Evolutionary conservation across 352 stramenopile genomes (phyloP), one percentile per base, ranked within the genome.

Genomic region (Detonula confervacea): DNA sequence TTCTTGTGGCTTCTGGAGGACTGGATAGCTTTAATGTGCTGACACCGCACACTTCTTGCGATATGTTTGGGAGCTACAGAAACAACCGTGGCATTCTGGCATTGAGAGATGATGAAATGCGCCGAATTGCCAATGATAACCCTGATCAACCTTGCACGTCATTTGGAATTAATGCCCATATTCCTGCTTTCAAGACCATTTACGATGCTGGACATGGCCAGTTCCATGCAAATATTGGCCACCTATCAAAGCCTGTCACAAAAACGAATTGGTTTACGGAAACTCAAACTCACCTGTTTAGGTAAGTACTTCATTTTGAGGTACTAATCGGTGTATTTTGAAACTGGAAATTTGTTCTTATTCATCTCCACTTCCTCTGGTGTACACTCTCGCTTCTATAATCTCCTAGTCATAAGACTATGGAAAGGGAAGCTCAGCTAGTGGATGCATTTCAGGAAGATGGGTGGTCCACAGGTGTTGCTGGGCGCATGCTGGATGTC

Each of bases 21-120:
- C 63, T 61, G 5, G 87, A 93, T 52, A 84, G 75, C 1, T 91
- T 87, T 61, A 91, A 89, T 33, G 59, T 91, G 62, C 51, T 93
- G 42, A 84, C 84, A 11, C 87, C 87, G 24, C n/a, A n/a, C n/a
- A n/a, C n/a, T n/a, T n/a, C n/a, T n/a, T n/a, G n/a, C n/a, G n/a
- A n/a, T n/a, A n/a, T n/a, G n/a, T n/a, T n/a, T n/a, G n/a, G n/a
- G n/a, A n/a, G n/a, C n/a, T n/a, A n/a, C n/a, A n/a, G n/a, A n/a
- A n/a, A n/a, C n/a, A n/a, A n/a, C n/a, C n/a, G n/a, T n/a, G n/a
- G n/a, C n/a, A n/a, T n/a, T n/a, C n/a, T n/a, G n/a, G n/a, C n/a
- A n/a, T n/a, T n/a, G n/a, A n/a, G n/a, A n/a, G n/a, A n/a, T n/a
- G n/a, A n/a, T n/a, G n/a, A n/a, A n/a, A n/a, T n/a, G n/a, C n/a